Evolutionary conservation across 2,329 filamentous ascomycete genomes (phyloP).

Genomic region (Knufia petricola): DNA sequence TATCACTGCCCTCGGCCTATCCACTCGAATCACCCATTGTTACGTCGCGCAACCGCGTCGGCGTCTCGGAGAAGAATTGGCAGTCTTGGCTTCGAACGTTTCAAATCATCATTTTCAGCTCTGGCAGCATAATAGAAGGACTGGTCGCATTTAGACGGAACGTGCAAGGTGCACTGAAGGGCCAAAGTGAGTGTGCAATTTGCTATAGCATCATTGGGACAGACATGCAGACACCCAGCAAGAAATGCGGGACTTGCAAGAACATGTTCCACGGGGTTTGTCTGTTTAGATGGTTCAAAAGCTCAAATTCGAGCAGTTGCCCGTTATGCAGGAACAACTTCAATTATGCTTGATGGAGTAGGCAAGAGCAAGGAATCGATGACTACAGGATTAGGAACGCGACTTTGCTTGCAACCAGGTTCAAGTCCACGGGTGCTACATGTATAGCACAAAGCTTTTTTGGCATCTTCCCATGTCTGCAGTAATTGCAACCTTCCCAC

Average conservation of each 20-base stretch:
- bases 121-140: conserved; percentile 79
- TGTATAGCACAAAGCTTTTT: no score
- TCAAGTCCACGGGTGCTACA: no score
- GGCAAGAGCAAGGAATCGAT: no score
- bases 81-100: conserved; percentile 79
- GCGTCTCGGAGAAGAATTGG: conserved; percentile 86
- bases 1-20: conserved; percentile 70
- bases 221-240: conserved; percentile 84
- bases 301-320: conserved; percentile 81
- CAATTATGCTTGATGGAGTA: conserved; percentile 46
- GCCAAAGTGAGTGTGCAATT: conserved; percentile 90
- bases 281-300: conserved; percentile 95
- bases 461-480: no score
- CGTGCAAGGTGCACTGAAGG: conserved; percentile 77
- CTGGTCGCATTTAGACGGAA: conserved; percentile 78
- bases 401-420: no score
- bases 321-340: conserved; percentile 89
- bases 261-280: conserved; percentile 86
- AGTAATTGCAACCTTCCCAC: no score
- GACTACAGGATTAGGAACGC: no score
- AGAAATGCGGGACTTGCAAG: conserved; percentile 84
- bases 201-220: conserved; percentile 90
- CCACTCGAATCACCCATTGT: conserved; percentile 73
- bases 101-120: conserved; percentile 87
- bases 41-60: conserved; percentile 68